Evolutionary conservation across 345 rosid genomes (phyloP).

Genomic region (Gossypium turneri): DNA sequence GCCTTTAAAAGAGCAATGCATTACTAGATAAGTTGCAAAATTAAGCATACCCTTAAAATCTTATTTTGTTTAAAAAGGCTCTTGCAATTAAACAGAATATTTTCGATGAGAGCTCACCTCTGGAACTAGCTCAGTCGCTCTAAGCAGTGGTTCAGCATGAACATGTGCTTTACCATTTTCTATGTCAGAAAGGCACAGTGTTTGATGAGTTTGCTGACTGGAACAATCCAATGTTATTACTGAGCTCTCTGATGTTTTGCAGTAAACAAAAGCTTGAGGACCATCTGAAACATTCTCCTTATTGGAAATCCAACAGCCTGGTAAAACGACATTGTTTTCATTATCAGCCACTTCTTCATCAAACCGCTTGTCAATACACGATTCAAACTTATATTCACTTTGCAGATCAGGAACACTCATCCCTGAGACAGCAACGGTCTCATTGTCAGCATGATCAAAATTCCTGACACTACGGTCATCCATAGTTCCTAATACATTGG

Average conservation of each 20-base stretch:
- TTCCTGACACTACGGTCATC: slow-evolving; percentile 17
- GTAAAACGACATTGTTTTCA: slow-evolving; percentile 24
- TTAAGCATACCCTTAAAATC: not conserved
- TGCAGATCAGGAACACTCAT: slow-evolving; percentile 20
- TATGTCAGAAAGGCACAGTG: slow-evolving; percentile 32
- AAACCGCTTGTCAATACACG: slow-evolving; percentile 26
- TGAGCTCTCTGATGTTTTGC: slow-evolving; percentile 34
- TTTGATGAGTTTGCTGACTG: slow-evolving; percentile 30
- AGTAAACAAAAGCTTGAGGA: slow-evolving; percentile 24
- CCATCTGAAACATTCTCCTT: slow-evolving; percentile 30
- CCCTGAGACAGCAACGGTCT: slow-evolving; percentile 11
- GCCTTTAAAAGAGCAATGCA: not conserved
- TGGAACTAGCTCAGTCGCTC: slow-evolving; percentile 18
- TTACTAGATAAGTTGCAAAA: not conserved
- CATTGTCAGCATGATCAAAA: slow-evolving; percentile 19
- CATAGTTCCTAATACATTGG: slow-evolving; percentile 19
- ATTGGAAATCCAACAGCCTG: slow-evolving; percentile 21
- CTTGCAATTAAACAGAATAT: slow-evolving; percentile 13
- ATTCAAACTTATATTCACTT: slow-evolving; percentile 25
- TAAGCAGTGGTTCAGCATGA: slow-evolving; percentile 22
- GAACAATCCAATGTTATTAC: slow-evolving; percentile 27
- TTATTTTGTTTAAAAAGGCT: not conserved
- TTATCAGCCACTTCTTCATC: slow-evolving; percentile 35
- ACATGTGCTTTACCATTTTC: slow-evolving; percentile 26
- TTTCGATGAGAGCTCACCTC: slow-evolving; percentile 37